Base-by-base conservation (phyloP, 495 filamentous ascomycete species). In the Lepidopterella palustris region DNA sequence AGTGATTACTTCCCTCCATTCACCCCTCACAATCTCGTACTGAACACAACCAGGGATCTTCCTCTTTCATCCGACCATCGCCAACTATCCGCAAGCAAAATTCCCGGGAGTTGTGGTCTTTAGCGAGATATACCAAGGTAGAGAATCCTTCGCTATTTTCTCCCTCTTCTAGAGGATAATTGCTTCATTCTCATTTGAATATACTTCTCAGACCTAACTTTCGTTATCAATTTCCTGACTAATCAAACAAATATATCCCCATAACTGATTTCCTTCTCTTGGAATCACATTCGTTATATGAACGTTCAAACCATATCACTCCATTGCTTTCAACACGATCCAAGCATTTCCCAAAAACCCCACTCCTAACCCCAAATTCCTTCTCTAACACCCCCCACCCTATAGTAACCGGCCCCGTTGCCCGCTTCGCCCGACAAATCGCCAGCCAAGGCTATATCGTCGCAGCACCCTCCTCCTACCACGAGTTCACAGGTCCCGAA, bases 41-140 rank as follows among this genome's bases (percentile, higher is more conserved):
- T 40, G 40, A 55, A 58, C 2, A 50, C 55, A n/a, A 53, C 40
- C 48, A 95, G 90, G 89, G 40, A 87, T 96, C 65, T 96, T 92
- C 73, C 68, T 95, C 68, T 96, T 90, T 73, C 89, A 96, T 68
- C 92, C 92, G 3, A 80, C 80, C 45, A 86, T 97, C 63, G 83
- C 89, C 0, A 83, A 84, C 53, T 93, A 93, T 68, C 90, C 92
- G 15, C 82, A 92, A 49, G 92, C 92, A 64, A 83, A 86, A 50
- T 97, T 96, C 70, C 92, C 92, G 0, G 92, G 89, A 24, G 88
- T 97, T 0, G 88, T 90, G 5, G 76, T 96, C 42, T 97, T 96
- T 72, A 91, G 87, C 70, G 92, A 97, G 75, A 97, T 97, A 64
- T 97, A 97, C 68, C 92, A 97, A 85, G 91, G 90, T 90, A 73